Evolutionary conservation across 2,329 filamentous ascomycete species (phyloP).

Genomic region (Beauveria sp.): DNA sequence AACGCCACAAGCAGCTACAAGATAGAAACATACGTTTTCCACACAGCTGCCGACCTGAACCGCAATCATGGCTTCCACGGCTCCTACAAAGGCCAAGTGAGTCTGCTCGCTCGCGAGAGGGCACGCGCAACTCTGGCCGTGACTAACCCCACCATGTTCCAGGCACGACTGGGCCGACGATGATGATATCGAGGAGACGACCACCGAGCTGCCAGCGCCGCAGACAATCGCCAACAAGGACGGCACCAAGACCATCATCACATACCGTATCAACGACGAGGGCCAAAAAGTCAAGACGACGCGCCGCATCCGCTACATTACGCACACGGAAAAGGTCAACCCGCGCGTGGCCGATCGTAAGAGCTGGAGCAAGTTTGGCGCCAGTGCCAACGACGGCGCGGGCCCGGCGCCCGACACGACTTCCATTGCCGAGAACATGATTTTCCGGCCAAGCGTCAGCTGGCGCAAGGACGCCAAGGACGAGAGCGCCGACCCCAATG

Average conservation of each 20-base stretch:
- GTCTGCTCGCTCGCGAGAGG: constrained; percentile 16
- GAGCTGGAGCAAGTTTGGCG: constrained; percentile 86
- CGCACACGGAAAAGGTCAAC: constrained; percentile 90
- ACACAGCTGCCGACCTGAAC: constrained; percentile 11
- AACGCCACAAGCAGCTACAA: constrained; percentile 13
- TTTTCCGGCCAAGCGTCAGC: constrained; percentile 87
- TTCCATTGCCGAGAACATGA: constrained; percentile 93
- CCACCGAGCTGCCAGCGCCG: constrained; percentile 65
- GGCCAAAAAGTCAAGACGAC: constrained; percentile 97
- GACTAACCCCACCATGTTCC: constrained; percentile 30
- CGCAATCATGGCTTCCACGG: constrained; percentile 31
- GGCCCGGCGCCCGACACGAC: constrained; percentile 88
- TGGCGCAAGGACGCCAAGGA: constrained; percentile 87
- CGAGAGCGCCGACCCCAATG: constrained; percentile 66
- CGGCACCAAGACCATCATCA: constrained; percentile 91
- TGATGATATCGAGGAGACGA: constrained; percentile 73
- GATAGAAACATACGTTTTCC: not conserved
- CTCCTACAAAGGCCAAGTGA: constrained; percentile 34
- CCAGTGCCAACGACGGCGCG: constrained; percentile 72
- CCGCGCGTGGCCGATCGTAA: constrained; percentile 93
- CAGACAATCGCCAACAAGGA: constrained; percentile 96
- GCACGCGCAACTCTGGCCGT: not conserved
- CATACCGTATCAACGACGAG: constrained; percentile 83
- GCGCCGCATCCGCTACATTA: constrained; percentile 85
- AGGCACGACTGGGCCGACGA: constrained; percentile 90